Conservation (phyloP, 2,329 filamentous ascomycete species). For the Leptographium wingfieldii region DNA sequence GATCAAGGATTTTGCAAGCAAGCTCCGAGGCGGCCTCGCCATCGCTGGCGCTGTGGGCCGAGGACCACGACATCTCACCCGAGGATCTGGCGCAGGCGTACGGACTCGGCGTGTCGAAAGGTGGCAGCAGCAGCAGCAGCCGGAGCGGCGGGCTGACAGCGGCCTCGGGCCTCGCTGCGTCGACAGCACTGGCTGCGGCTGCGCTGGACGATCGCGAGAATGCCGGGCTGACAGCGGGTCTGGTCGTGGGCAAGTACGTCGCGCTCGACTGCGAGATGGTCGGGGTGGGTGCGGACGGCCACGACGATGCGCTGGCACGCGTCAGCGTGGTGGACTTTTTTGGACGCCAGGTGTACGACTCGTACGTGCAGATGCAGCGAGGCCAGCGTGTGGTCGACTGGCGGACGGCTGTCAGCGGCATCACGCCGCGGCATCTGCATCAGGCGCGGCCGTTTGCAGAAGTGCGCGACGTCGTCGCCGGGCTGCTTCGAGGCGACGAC, state of each 20-base stretch:
- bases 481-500: slow-evolving; percentile 44
- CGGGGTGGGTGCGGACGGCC: slow-evolving; percentile 59
- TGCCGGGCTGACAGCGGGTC: slow-evolving; percentile 45
- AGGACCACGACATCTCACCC: slow-evolving; percentile 47
- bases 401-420: slow-evolving; percentile 76
- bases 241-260: slow-evolving; percentile 77
- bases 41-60: slow-evolving; percentile 46
- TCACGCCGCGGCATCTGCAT: slow-evolving; percentile 60
- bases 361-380: slow-evolving; percentile 68
- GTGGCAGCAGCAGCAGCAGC: background rate
- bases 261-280: slow-evolving; percentile 98
- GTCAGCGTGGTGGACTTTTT: slow-evolving; percentile 91
- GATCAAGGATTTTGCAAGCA: background rate
- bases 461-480: slow-evolving; percentile 61
- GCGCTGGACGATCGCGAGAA: slow-evolving; percentile 35
- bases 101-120: slow-evolving; percentile 31
- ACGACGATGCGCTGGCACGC: slow-evolving; percentile 67
- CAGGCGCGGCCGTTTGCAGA: slow-evolving; percentile 58
- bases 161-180: background rate
- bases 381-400: slow-evolving; percentile 75
- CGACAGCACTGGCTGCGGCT: background rate
- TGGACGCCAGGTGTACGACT: slow-evolving; percentile 85
- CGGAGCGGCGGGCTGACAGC: background rate
- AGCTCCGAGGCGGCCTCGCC: slow-evolving; percentile 24
- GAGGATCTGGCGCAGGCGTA: slow-evolving; percentile 51